Percentiles rank a stretch among this genome's conserved stretches.
These are phyloP conservation scores for Kluyveromyces marxianus DNA, from an alignment of 1,139 yeast species.

Conservation along the genomic window DNA sequence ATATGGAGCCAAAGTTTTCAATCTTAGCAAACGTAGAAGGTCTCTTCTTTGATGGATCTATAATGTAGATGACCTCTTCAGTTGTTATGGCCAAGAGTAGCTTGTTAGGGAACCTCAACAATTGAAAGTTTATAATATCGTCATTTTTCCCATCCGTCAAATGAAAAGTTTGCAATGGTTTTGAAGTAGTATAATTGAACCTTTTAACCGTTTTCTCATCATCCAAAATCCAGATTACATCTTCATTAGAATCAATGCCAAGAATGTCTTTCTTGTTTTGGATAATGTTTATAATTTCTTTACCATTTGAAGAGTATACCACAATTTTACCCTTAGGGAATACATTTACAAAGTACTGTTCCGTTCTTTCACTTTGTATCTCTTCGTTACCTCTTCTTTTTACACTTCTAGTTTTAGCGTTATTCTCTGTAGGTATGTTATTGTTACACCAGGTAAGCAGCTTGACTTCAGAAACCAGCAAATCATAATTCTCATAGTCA, in stretches of 20 bases:
- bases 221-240: slow-evolving; percentile 27
- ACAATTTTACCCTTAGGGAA: slow-evolving; percentile 27
- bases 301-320: slow-evolving; percentile 27
- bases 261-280: slow-evolving; percentile 25
- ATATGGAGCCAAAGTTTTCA: slow-evolving; percentile 15
- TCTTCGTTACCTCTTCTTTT: slow-evolving; percentile 2
- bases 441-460: slow-evolving; percentile 26
- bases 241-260: slow-evolving; percentile 20
- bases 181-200: slow-evolving; percentile 21
- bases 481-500: slow-evolving; percentile 28
- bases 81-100: slow-evolving; percentile 15
- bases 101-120: slow-evolving; percentile 14
- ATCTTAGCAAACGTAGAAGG: slow-evolving; percentile 23
- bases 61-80: slow-evolving; percentile 21
- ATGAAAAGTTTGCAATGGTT: slow-evolving; percentile 29
- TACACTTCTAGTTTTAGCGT: slow-evolving; percentile 18
- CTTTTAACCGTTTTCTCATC: slow-evolving; percentile 27
- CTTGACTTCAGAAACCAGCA: slow-evolving; percentile 20
- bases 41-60: slow-evolving; percentile 30
- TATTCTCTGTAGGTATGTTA: slow-evolving; percentile 5
- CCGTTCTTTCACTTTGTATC: slow-evolving; percentile 6
- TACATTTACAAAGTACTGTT: slow-evolving; percentile 24
- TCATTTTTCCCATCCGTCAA: slow-evolving; percentile 27
- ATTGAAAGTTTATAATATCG: slow-evolving; percentile 22
- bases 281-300: slow-evolving; percentile 29